Percentiles rank a stretch among this genome's conserved stretches.
Conservation (phyloP, 306 rosid species). For the Pterocarpus santalinus region DNA sequence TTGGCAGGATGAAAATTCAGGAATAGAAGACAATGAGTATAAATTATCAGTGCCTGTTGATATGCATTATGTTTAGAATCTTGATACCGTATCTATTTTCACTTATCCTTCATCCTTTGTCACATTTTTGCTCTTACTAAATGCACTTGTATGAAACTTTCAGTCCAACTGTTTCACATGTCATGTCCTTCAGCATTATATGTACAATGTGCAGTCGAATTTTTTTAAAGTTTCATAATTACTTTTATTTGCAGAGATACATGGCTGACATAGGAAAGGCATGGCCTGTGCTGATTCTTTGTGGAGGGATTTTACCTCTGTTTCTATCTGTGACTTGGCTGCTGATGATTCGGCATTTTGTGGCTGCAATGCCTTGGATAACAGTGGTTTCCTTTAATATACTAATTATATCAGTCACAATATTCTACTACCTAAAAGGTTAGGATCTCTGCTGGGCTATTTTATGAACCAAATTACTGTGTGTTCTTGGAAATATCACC, state of each 20-base stretch:
- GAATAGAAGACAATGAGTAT: background rate
- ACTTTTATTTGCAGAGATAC: slow-evolving; percentile 76
- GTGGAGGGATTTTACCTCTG: slow-evolving; percentile 92
- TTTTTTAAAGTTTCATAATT: slow-evolving; percentile 1
- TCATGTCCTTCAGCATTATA: slow-evolving; percentile 32
- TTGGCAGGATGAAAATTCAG: slow-evolving; percentile 17
- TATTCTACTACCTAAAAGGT: slow-evolving; percentile 95
- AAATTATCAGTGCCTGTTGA: background rate
- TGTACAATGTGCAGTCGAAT: slow-evolving; percentile 25
- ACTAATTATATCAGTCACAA: slow-evolving; percentile 83
- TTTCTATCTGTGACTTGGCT: slow-evolving; percentile 96
- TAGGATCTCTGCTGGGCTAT: slow-evolving; percentile 40
- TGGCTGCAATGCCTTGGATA: slow-evolving; percentile 97
- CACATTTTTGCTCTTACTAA: slow-evolving; percentile 14
- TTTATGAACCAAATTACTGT: slow-evolving; percentile 21
- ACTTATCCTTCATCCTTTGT: background rate
- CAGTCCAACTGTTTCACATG: background rate
- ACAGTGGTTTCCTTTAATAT: slow-evolving; percentile 77
- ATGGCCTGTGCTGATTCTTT: slow-evolving; percentile 95
- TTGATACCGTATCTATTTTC: slow-evolving; percentile 13
- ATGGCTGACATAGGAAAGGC: slow-evolving; percentile 96
- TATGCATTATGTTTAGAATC: slow-evolving; percentile 24
- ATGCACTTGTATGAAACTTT: slow-evolving; percentile 26
- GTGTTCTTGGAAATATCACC: slow-evolving; percentile 13
- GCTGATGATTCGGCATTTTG: slow-evolving; percentile 89